A percentile compares a stretch with the other conserved stretches of the same genome.
These are phyloP conservation scores for Ophiosphaerella narmari DNA, from an alignment of 2,329 filamentous ascomycete species.

Conservation along the genomic window DNA sequence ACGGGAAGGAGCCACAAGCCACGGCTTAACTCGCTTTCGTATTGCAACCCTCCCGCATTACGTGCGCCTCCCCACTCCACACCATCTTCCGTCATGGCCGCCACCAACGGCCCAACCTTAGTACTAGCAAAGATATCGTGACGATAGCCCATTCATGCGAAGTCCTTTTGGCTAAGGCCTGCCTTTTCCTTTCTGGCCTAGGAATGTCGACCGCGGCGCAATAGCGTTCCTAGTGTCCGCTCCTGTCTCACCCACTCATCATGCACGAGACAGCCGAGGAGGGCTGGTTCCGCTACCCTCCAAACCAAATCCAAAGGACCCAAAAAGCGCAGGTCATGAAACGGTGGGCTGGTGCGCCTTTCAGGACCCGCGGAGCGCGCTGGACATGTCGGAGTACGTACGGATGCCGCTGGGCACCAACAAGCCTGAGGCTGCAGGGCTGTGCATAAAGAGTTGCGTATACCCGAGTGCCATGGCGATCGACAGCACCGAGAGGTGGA, in stretches of 20 bases:
- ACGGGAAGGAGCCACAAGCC: constrained; percentile 3
- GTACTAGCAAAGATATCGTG: constrained; percentile 6
- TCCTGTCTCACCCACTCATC: constrained; percentile 16
- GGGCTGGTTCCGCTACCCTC: constrained; percentile 9
- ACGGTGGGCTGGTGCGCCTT: constrained; percentile 21
- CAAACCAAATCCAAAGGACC: constrained; percentile 3
- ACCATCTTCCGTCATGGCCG: constrained; percentile 9
- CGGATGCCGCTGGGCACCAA: too few species aligned
- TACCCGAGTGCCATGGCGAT: constrained; percentile 6
- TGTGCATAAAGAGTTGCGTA: constrained; percentile 5
- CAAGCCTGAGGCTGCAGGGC: constrained; percentile 1
- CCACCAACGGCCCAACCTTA: constrained; percentile 5
- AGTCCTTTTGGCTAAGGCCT: constrained; percentile 24
- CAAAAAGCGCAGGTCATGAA: constrained; percentile 20
- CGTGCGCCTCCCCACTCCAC: constrained; percentile 7
- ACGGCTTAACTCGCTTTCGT: constrained; percentile 6
- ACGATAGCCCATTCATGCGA: not conserved
- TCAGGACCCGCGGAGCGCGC: not conserved
- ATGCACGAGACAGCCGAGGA: constrained; percentile 1
- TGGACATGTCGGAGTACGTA: not conserved
- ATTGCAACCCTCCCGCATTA: constrained; percentile 4
- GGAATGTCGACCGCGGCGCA: constrained; percentile 30
- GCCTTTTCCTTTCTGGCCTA: constrained; percentile 21
- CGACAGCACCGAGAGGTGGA: constrained; percentile 25
- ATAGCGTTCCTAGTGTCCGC: constrained; percentile 39